Percentiles rank a stretch among this genome's conserved stretches.
Conservation (phyloP, 352 stramenopile species). For the Halophytophthora batemanensis region DNA sequence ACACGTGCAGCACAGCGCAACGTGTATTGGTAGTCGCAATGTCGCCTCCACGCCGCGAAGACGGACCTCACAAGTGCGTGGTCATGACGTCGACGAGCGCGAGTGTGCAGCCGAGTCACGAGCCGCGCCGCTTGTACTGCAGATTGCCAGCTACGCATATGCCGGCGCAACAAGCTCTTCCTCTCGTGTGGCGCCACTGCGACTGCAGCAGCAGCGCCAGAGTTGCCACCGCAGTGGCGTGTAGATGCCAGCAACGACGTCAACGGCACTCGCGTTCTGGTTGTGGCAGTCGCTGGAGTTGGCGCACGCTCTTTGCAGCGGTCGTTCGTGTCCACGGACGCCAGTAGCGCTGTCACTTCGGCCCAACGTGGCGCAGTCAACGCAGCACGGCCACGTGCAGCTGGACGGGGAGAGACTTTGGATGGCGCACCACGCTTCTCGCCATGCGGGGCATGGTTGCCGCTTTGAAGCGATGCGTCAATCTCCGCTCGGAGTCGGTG, state of each 20-base stretch:
- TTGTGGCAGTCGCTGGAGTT: too few species aligned
- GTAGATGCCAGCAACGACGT: background rate
- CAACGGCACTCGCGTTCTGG: too few species aligned
- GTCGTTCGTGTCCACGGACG: conserved; percentile 12
- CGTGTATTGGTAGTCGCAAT: background rate
- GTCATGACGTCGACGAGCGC: conserved; percentile 12
- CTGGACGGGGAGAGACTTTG: too few species aligned
- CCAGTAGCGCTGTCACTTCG: conserved; percentile 24
- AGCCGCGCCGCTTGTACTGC: background rate
- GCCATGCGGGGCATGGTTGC: too few species aligned
- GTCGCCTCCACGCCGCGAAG: conserved; percentile 12
- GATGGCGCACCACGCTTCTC: too few species aligned
- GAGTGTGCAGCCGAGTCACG: conserved; percentile 10
- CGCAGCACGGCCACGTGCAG: too few species aligned
- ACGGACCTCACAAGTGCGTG: conserved; percentile 2
- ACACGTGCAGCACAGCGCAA: background rate
- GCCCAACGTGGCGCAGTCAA: conserved; percentile 15
- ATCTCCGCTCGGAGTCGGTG: too few species aligned
- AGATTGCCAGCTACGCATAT: conserved; percentile 10
- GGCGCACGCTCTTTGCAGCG: conserved; percentile 1
- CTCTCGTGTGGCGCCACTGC: conserved; percentile 8
- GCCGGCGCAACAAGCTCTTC: conserved; percentile 3
- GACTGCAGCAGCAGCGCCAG: background rate
- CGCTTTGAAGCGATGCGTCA: too few species aligned
- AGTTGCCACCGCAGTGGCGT: background rate